phyloP scores from a whole-genome alignment of 75 land plant genomes.

The Pseudotsuga menziesii region DNA sequence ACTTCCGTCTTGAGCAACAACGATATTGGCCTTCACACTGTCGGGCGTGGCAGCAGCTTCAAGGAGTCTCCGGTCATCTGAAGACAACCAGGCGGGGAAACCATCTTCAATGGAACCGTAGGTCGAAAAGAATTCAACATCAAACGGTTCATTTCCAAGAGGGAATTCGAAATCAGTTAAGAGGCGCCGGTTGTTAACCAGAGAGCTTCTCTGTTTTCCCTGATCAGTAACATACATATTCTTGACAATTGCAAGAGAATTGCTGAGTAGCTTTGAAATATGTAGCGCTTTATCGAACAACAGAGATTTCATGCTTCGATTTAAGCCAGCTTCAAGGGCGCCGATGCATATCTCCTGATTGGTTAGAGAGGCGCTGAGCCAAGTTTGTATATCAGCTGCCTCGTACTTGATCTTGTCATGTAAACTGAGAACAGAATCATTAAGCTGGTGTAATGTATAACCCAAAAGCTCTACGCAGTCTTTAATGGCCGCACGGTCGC shows the following conservation, averaged over 20 bases:
- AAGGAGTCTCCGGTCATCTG: not conserved
- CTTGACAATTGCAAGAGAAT: constrained; percentile 35
- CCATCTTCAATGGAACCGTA: constrained; percentile 10
- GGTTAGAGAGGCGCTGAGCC: constrained; percentile 53
- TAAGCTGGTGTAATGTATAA: not conserved
- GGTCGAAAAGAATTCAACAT: constrained; percentile 9
- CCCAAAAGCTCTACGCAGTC: not conserved
- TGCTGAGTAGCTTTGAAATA: constrained; percentile 25
- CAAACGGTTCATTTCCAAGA: too few relatives aligned
- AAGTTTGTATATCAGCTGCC: constrained; percentile 21
- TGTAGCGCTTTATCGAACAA: not conserved
- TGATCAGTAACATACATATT: constrained; percentile 22
- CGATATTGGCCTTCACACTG: constrained; percentile 8
- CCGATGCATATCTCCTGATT: constrained; percentile 52
- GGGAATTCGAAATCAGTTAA: not conserved
- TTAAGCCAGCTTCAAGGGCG: constrained; percentile 10
- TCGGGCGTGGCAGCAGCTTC: not conserved
- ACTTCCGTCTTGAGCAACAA: constrained; percentile 44
- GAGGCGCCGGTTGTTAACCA: not conserved
- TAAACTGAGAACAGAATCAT: not conserved
- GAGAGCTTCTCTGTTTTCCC: not conserved
- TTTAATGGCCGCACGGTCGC: not conserved
- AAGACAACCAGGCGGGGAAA: constrained; percentile 15
- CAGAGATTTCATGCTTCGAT: not conserved
- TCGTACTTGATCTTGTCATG: too few relatives aligned